Percentiles rank a stretch among this genome's conserved stretches.
These are phyloP conservation scores for Dissoconium aciculare DNA, from an alignment of 2,329 filamentous ascomycete species.

Conservation along the genomic window DNA sequence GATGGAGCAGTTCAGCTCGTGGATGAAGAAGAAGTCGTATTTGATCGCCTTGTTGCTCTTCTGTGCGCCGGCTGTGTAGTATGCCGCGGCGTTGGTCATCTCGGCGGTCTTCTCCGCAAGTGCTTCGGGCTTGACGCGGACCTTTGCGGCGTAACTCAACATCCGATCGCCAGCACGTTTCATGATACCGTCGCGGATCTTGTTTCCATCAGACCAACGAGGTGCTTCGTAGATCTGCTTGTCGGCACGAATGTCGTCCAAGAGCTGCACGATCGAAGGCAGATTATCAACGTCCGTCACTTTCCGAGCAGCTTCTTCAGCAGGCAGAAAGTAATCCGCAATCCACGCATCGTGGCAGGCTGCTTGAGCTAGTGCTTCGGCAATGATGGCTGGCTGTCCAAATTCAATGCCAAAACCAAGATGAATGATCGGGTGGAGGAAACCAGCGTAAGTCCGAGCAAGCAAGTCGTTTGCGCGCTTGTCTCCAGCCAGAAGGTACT, in stretches of 20 bases:
- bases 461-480: slow-evolving; percentile 54
- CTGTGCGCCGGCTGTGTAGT: slow-evolving; percentile 47
- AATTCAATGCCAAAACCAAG: slow-evolving; percentile 77
- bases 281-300: slow-evolving; percentile 15
- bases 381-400: slow-evolving; percentile 63
- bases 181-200: slow-evolving; percentile 55
- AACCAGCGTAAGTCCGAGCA: slow-evolving; percentile 50
- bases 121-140: slow-evolving; percentile 34
- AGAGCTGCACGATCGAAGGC: slow-evolving; percentile 41
- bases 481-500: slow-evolving; percentile 55
- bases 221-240: slow-evolving; percentile 42
- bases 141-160: slow-evolving; percentile 44
- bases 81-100: slow-evolving; percentile 54
- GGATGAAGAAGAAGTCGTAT: slow-evolving; percentile 64
- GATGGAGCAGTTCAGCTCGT: slow-evolving; percentile 62
- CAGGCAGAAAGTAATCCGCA: slow-evolving; percentile 37
- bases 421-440: slow-evolving; percentile 67
- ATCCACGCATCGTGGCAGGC: slow-evolving; percentile 51
- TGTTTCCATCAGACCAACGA: slow-evolving; percentile 42
- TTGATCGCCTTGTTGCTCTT: slow-evolving; percentile 50
- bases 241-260: slow-evolving; percentile 44
- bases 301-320: slow-evolving; percentile 35
- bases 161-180: slow-evolving; percentile 48
- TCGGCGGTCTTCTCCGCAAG: slow-evolving; percentile 44
- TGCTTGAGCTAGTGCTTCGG: slow-evolving; percentile 63